Evolutionary conservation across 2,329 filamentous ascomycete species (phyloP).

Genomic region (Neurospora sp.): DNA sequence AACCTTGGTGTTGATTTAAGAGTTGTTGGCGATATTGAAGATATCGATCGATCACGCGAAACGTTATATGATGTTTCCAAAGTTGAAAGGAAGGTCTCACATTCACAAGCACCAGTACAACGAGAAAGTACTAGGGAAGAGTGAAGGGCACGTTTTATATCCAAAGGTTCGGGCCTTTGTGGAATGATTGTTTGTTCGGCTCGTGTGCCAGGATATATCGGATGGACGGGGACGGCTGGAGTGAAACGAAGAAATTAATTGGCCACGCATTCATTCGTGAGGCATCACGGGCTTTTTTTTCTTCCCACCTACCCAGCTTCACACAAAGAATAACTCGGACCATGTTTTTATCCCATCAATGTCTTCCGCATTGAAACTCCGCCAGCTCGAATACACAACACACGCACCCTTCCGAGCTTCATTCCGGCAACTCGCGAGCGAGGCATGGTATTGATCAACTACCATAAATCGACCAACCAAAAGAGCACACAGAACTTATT

Average conservation of each 20-base stretch:
- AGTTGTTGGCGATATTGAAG: background rate
- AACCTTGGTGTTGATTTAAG: background rate
- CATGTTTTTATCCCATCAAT: background rate
- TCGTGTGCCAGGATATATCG: background rate
- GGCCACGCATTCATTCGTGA: background rate
- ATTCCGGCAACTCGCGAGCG: background rate
- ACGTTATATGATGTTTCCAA: background rate
- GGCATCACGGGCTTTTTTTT: background rate
- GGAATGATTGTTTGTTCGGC: background rate
- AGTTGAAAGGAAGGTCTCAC: background rate
- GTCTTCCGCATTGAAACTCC: background rate
- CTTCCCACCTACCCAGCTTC: background rate
- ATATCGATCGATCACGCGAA: background rate
- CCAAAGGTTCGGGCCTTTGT: background rate
- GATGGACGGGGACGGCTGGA: background rate
- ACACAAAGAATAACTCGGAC: background rate
- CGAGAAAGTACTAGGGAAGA: background rate
- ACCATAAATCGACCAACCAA: background rate
- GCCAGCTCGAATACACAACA: background rate
- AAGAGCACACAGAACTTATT: background rate
- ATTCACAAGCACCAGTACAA: background rate
- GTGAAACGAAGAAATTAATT: background rate
- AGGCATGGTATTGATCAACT: background rate
- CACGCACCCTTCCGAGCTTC: background rate
- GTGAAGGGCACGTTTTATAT: background rate